Conservation (phyloP, 129 eudicot genomes). For the Artemisia annua region DNA sequence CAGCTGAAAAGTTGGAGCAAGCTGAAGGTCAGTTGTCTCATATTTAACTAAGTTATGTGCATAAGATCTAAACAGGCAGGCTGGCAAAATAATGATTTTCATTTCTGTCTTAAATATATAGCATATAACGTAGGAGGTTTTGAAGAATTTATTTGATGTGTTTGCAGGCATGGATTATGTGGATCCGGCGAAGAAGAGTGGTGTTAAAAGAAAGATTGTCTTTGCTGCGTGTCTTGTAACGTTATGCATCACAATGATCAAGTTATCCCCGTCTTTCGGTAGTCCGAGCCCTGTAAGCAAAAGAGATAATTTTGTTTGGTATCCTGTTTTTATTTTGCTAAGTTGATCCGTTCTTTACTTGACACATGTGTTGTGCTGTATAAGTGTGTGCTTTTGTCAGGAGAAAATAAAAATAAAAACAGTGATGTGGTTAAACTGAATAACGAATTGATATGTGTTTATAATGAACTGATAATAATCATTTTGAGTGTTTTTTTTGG, state of each 20-base stretch:
- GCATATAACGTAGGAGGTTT: neutral
- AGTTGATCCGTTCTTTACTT: neutral
- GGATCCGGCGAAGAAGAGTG: conserved; percentile 58
- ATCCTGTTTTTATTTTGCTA: conserved; percentile 13
- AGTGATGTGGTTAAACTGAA: neutral
- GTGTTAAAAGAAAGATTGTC: conserved; percentile 48
- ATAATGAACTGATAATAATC: neutral
- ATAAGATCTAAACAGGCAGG: conserved; percentile 23
- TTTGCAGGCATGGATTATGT: conserved; percentile 66
- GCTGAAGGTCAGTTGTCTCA: conserved; percentile 69
- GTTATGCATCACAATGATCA: conserved; percentile 59
- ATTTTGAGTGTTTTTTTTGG: neutral
- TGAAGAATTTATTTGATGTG: conserved; percentile 15
- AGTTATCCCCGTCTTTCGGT: conserved; percentile 48
- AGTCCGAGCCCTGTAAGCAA: conserved; percentile 58
- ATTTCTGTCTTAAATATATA: neutral
- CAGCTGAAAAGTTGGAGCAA: conserved; percentile 97
- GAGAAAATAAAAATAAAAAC: no score
- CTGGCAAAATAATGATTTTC: conserved; percentile 9
- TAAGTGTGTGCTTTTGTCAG: neutral
- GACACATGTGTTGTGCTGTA: neutral
- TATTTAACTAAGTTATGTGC: conserved; percentile 2
- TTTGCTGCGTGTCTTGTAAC: conserved; percentile 59
- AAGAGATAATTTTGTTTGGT: neutral
- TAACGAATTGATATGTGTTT: neutral